Evolutionary conservation across 495 filamentous ascomycete genomes (phyloP), one percentile per base, ranked within the genome.

Genomic region (Friedmanniomyces endolithicus): DNA sequence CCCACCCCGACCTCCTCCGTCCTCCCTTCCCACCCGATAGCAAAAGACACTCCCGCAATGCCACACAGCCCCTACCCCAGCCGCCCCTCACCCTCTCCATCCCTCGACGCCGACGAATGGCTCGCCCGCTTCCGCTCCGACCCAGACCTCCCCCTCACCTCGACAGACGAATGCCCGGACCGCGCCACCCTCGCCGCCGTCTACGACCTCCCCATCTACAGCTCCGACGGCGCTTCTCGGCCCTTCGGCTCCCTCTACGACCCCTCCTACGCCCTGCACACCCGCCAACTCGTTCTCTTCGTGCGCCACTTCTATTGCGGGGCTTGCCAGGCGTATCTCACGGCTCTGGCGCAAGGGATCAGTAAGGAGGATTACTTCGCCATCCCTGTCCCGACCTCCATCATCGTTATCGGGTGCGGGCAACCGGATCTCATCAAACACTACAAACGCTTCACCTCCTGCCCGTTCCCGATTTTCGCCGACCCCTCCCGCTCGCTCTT

Each of bases 251-350:
- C 74, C 52, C 66, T 92, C 20, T 89, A 86, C 62, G 68, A 58
- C 33, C 72, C 7, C 78, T 79, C 20, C 66, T 70, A 77, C 52
- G 65, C 70, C 0, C 66, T 76, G 12, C 68, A 74, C 1, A 71
- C 59, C 53, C 65, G 58, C 43, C 81, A 87, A 0, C 71, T 92
- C 27, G 65, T 94, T 17, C 80, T 94, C 49, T 95, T 95, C 62
- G 76, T 95, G 44, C 77, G 88, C 22, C 88, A 95, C 68, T 95
- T 94, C 71, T 90, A 86, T 74, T 95, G 88, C 62, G 86, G 88
- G 1, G 86, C 86, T 74, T 70, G 87, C 73, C 55, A 49, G 37
- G 22, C 53, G 33, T 48, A 59, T 41, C 43, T 44, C 29, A 3
- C 56, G 31, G 43, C 49, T 43, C 47, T 65, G 9, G 48, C 56